Percentiles rank a stretch among this genome's conserved stretches.
These are phyloP conservation scores for Dactylorhiza incarnata DNA, from an alignment of 106 monocot genomes.

Conservation along the genomic window DNA sequence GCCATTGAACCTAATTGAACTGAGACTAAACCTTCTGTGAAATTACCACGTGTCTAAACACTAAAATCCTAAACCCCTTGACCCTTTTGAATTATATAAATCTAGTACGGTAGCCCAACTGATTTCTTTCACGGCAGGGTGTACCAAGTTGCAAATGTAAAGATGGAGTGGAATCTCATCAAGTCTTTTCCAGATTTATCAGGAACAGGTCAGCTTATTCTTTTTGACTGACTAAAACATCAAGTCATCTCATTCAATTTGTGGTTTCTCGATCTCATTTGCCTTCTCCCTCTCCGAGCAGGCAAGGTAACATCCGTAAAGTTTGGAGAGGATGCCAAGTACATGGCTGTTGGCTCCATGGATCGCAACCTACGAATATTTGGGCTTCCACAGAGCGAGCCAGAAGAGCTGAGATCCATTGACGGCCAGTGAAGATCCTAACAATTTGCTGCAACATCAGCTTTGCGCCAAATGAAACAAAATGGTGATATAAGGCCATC, in stretches of 20 bases:
- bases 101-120: background rate
- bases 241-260: background rate
- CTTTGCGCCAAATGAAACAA: background rate
- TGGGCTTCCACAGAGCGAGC: conserved; percentile 48
- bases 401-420: conserved; percentile 10
- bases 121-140: conserved; percentile 31
- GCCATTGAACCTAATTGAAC: background rate
- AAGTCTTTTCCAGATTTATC: conserved; percentile 74
- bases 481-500: background rate
- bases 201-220: conserved; percentile 46
- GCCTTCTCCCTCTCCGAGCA: conserved; percentile 8
- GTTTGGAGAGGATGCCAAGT: conserved; percentile 87
- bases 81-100: background rate
- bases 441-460: background rate
- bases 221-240: background rate
- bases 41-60: background rate
- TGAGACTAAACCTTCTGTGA: background rate
- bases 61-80: background rate
- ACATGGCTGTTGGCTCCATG: conserved; percentile 81
- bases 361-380: conserved; percentile 90
- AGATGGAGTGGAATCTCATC: conserved; percentile 78
- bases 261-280: background rate
- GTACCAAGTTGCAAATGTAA: conserved; percentile 90
- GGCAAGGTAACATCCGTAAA: conserved; percentile 76
- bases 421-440: background rate